These are phyloP conservation scores for Podaxis sp. DNA, from an alignment of 768 basidiomycete species.

Conservation along the genomic window DNA sequence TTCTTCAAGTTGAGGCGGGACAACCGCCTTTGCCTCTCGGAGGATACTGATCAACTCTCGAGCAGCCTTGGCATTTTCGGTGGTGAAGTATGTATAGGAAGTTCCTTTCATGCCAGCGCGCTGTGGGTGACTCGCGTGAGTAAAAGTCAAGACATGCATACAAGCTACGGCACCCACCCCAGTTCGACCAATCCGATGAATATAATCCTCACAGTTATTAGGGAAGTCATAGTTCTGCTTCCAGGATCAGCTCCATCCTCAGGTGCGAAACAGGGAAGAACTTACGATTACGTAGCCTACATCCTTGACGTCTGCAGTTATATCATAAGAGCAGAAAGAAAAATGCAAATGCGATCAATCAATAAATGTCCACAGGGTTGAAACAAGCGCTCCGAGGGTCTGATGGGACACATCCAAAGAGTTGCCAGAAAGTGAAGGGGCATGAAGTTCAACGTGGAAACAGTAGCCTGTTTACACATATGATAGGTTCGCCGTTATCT, in stretches of 20 bases:
- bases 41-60: slow-evolving; percentile 89
- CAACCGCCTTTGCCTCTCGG: slow-evolving; percentile 79
- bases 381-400: slow-evolving; percentile 16
- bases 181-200: slow-evolving; percentile 98
- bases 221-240: slow-evolving; percentile 94
- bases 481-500: slow-evolving; percentile 4
- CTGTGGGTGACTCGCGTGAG: slow-evolving; percentile 34
- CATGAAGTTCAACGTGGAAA: slow-evolving; percentile 12
- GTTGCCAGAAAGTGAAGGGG: slow-evolving; percentile 13
- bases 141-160: not conserved
- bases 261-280: slow-evolving; percentile 21
- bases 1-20: slow-evolving; percentile 90
- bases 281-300: slow-evolving; percentile 95
- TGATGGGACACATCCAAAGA: slow-evolving; percentile 14
- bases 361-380: slow-evolving; percentile 5
- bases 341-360: slow-evolving; percentile 8
- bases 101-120: slow-evolving; percentile 91
- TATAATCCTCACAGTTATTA: slow-evolving; percentile 97
- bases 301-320: slow-evolving; percentile 90
- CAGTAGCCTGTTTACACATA: slow-evolving; percentile 12
- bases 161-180: slow-evolving; percentile 52
- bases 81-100: slow-evolving; percentile 95
- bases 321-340: not conserved
- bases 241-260: not conserved
- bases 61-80: slow-evolving; percentile 93